A percentile compares a stretch with the other conserved stretches of the same genome.
phyloP scores from a whole-genome alignment of 208 protist genomes.

The Trypanosoma mega region DNA sequence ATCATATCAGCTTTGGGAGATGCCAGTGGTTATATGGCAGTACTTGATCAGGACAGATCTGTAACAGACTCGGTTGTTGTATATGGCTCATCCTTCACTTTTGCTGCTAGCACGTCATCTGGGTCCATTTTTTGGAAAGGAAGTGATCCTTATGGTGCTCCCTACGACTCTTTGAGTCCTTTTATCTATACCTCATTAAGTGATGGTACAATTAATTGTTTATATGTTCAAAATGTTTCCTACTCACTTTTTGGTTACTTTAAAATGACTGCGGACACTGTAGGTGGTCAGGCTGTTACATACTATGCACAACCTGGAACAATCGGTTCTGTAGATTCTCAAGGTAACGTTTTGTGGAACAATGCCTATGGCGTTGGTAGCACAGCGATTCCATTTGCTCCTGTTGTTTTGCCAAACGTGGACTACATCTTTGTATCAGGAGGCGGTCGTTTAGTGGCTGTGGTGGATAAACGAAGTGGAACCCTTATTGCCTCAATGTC shows the following conservation, averaged over 20 bases:
- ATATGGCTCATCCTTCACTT: slow-evolving; percentile 14
- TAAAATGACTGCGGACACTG: background rate
- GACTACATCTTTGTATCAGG: slow-evolving; percentile 19
- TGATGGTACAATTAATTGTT: background rate
- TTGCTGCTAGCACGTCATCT: slow-evolving; percentile 18
- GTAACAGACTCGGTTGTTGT: slow-evolving; percentile 8
- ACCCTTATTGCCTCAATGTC: background rate
- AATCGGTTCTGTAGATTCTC: slow-evolving; percentile 8
- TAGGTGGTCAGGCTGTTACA: background rate
- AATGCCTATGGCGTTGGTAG: background rate
- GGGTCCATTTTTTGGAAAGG: slow-evolving; percentile 9
- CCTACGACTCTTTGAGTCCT: background rate
- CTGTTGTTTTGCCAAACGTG: slow-evolving; percentile 15
- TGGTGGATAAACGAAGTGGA: slow-evolving; percentile 22
- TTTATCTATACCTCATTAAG: slow-evolving; percentile 16
- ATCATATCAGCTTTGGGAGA: background rate
- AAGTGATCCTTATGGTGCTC: background rate
- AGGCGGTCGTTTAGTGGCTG: slow-evolving; percentile 9
- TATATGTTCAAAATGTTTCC: background rate
- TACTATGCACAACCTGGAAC: slow-evolving; percentile 15
- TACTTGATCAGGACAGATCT: slow-evolving; percentile 2
- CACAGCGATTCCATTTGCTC: slow-evolving; percentile 2
- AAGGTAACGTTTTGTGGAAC: slow-evolving; percentile 21
- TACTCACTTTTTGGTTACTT: slow-evolving; percentile 6
- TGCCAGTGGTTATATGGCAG: slow-evolving; percentile 6